Evolutionary conservation across 1,284 basidiomycete genomes (phyloP).

Genomic region (Malassezia sp.): DNA sequence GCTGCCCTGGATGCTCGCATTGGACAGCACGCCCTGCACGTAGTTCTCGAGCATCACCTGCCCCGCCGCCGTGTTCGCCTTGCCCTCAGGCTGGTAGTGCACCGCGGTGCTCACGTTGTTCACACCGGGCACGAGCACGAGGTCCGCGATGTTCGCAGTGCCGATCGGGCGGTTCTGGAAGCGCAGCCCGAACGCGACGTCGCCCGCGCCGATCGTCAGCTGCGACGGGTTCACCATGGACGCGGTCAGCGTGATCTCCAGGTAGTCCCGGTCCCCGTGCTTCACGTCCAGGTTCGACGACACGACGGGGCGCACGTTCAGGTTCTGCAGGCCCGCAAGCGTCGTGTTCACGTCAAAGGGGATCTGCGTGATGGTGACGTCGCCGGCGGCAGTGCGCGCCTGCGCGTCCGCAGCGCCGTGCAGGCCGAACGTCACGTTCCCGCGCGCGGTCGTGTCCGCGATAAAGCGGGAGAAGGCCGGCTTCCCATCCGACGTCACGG

Average conservation of each 20-base stretch:
- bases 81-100: conserved; percentile 57
- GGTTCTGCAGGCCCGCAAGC: conserved; percentile 60
- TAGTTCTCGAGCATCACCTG: conserved; percentile 59
- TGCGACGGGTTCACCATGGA: conserved; percentile 52
- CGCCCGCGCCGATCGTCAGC: conserved; percentile 60
- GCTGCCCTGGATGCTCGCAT: conserved; percentile 56
- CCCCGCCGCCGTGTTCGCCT: conserved; percentile 53
- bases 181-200: conserved; percentile 56
- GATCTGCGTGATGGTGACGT: conserved; percentile 54
- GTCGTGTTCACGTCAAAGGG: conserved; percentile 57
- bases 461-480: conserved; percentile 57
- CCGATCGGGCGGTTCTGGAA: conserved; percentile 58
- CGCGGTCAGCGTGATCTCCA: conserved; percentile 59
- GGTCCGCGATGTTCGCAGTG: conserved; percentile 53
- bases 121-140: conserved; percentile 26
- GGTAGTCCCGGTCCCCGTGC: conserved; percentile 58
- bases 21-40: conserved; percentile 57
- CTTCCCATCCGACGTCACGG: conserved; percentile 53
- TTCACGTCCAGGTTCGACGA: conserved; percentile 60
- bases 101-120: conserved; percentile 51
- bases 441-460: conserved; percentile 56
- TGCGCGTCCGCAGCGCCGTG: conserved; percentile 55
- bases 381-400: conserved; percentile 62
- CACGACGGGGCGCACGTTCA: conserved; percentile 55
- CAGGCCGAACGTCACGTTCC: conserved; percentile 53